These are phyloP conservation scores for Cutaneotrichosporon spelunceum DNA, from an alignment of 1,284 basidiomycete species.

Conservation along the genomic window DNA sequence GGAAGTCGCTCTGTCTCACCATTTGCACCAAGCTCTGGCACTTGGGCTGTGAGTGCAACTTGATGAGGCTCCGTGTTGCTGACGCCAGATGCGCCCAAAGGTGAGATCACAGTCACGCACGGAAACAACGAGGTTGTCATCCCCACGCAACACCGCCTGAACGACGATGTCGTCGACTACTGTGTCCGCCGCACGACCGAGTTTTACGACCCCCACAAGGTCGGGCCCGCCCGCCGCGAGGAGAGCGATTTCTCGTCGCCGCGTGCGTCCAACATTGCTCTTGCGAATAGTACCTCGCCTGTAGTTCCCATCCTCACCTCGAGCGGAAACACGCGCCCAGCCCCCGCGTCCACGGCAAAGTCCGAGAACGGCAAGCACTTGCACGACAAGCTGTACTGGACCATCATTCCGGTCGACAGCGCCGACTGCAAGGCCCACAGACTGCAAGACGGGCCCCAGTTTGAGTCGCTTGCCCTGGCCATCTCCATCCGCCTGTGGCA, in stretches of 20 bases:
- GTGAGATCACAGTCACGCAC: background rate
- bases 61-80: background rate
- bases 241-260: background rate
- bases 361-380: background rate
- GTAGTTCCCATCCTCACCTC: background rate
- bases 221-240: background rate
- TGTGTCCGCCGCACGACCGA: background rate
- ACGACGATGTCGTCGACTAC: background rate
- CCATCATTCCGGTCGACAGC: background rate
- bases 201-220: background rate
- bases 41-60: background rate
- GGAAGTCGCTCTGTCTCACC: background rate
- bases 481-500: background rate
- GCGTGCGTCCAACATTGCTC: background rate
- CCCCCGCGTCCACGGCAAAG: background rate
- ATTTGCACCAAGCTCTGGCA: background rate
- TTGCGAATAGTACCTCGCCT: background rate
- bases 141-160: background rate
- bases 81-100: background rate
- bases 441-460: background rate
- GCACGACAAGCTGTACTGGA: background rate
- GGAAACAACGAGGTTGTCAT: conserved; percentile 1
- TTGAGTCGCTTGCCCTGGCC: background rate
- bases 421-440: background rate
- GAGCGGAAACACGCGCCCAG: background rate